Evolutionary conservation across 2,329 filamentous ascomycete species (phyloP).

Genomic region (Monosporascus ibericus): DNA sequence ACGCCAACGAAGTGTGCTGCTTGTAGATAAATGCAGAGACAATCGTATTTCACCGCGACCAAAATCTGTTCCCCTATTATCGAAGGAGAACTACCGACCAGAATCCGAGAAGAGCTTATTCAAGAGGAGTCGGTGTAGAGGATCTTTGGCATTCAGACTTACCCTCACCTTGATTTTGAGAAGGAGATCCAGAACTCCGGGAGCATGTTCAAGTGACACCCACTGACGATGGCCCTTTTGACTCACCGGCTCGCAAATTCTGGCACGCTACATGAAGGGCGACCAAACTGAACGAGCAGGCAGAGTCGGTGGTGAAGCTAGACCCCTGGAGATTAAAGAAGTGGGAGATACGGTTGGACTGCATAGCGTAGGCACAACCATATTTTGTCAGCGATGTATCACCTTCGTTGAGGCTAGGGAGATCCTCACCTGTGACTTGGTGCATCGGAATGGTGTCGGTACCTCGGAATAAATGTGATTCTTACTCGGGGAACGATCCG

Average conservation of each 20-base stretch:
- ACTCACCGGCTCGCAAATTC: constrained; percentile 41
- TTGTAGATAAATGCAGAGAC: background rate
- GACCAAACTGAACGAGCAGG: constrained; percentile 45
- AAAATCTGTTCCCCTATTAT: constrained; percentile 49
- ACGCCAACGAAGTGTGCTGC: background rate
- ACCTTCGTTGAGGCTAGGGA: background rate
- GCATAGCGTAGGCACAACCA: constrained; percentile 44
- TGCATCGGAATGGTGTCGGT: constrained; percentile 44
- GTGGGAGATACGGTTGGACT: constrained; percentile 49
- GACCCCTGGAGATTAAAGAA: constrained; percentile 50
- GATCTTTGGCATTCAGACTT: constrained; percentile 18
- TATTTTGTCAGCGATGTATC: constrained; percentile 9
- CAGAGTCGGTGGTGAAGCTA: constrained; percentile 46
- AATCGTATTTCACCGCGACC: constrained; percentile 45
- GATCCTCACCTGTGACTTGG: constrained; percentile 39
- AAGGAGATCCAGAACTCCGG: constrained; percentile 42
- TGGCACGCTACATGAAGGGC: constrained; percentile 46
- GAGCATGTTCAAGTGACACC: constrained; percentile 40
- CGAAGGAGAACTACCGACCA: constrained; percentile 46
- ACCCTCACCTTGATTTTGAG: constrained; percentile 34
- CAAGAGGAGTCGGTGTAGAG: constrained; percentile 3
- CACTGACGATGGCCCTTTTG: constrained; percentile 40
- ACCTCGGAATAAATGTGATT: constrained; percentile 38
- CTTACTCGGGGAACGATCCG: constrained; percentile 41
- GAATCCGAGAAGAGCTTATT: constrained; percentile 42